Evolutionary conservation across 2,329 filamentous ascomycete species (phyloP).

Genomic region (Rutstroemia sp.): DNA sequence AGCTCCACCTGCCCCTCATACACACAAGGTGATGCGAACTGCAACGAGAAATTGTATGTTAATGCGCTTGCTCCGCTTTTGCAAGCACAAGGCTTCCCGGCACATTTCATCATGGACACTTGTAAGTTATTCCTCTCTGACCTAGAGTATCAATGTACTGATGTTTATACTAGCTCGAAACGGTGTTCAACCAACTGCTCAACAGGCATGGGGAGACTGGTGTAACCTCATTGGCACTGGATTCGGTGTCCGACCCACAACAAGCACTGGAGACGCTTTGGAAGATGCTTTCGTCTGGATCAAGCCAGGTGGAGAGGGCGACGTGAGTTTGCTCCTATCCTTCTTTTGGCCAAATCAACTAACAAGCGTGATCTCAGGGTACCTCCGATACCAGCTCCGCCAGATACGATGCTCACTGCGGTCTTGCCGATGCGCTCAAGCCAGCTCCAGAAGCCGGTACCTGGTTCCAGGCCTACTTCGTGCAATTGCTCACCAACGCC

Average conservation of each 20-base stretch:
- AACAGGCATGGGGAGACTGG: constrained; percentile 56
- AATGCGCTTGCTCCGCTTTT: constrained; percentile 44
- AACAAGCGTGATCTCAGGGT: constrained; percentile 16
- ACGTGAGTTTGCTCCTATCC: constrained; percentile 15
- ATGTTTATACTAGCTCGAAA: constrained; percentile 41
- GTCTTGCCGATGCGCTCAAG: constrained; percentile 43
- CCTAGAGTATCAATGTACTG: background rate
- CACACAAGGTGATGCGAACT: constrained; percentile 38
- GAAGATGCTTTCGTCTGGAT: constrained; percentile 64
- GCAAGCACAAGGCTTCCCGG: constrained; percentile 38
- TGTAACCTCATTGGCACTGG: constrained; percentile 58
- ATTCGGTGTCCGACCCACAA: constrained; percentile 55
- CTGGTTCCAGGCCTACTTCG: constrained; percentile 54
- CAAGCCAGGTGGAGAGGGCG: constrained; percentile 54
- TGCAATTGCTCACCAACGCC: constrained; percentile 47
- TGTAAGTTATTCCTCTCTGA: constrained; percentile 27
- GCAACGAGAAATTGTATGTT: constrained; percentile 45
- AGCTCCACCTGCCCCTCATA: constrained; percentile 36
- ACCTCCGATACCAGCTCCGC: constrained; percentile 34
- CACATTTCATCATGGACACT: constrained; percentile 48
- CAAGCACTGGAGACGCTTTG: constrained; percentile 51
- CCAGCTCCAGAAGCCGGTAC: constrained; percentile 63
- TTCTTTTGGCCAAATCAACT: background rate
- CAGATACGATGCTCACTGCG: constrained; percentile 46
- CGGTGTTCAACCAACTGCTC: constrained; percentile 51